Percentiles rank a stretch among this genome's conserved stretches.
phyloP scores from a whole-genome alignment of 192 early-diverging fungal species.

The Glomus cerebriforme region DNA sequence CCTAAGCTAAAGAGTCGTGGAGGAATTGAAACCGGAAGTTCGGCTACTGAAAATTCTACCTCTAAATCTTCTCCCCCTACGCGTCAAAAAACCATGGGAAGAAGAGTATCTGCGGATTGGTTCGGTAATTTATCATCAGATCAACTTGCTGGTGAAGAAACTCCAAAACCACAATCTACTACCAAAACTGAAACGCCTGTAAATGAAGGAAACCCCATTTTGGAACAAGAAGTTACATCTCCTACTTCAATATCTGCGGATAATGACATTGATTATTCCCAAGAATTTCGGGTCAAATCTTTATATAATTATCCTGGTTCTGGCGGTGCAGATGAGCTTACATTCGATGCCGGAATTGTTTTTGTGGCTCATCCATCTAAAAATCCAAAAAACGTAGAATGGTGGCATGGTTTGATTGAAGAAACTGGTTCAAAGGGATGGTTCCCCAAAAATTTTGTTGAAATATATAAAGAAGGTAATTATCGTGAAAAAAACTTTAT shows the following conservation, averaged over 20 bases:
- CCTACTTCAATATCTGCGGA: background rate
- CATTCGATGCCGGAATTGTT: slow-evolving; percentile 43
- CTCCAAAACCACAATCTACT: background rate
- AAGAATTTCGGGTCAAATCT: slow-evolving; percentile 37
- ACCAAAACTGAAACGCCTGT: background rate
- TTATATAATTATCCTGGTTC: slow-evolving; percentile 48
- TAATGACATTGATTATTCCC: slow-evolving; percentile 38
- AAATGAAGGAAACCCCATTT: background rate
- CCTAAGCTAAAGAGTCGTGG: slow-evolving; percentile 61
- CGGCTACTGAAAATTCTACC: background rate
- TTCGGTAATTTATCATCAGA: slow-evolving; percentile 50
- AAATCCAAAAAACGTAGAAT: slow-evolving; percentile 43
- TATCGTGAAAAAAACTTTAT: background rate
- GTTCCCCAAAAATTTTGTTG: slow-evolving; percentile 52
- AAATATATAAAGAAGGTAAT: slow-evolving; percentile 39
- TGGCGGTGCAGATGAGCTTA: slow-evolving; percentile 41
- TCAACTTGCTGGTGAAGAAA: slow-evolving; percentile 29
- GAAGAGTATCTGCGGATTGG: slow-evolving; percentile 53
- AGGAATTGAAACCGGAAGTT: slow-evolving; percentile 29
- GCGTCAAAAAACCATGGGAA: slow-evolving; percentile 19
- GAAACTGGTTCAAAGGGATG: slow-evolving; percentile 42
- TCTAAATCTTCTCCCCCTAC: background rate
- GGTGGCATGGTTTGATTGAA: slow-evolving; percentile 51
- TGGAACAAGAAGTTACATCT: background rate
- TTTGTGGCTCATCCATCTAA: slow-evolving; percentile 42